These are phyloP conservation scores for Pneumocystis murina DNA, from an alignment of 1,139 yeast species.

Conservation along the genomic window DNA sequence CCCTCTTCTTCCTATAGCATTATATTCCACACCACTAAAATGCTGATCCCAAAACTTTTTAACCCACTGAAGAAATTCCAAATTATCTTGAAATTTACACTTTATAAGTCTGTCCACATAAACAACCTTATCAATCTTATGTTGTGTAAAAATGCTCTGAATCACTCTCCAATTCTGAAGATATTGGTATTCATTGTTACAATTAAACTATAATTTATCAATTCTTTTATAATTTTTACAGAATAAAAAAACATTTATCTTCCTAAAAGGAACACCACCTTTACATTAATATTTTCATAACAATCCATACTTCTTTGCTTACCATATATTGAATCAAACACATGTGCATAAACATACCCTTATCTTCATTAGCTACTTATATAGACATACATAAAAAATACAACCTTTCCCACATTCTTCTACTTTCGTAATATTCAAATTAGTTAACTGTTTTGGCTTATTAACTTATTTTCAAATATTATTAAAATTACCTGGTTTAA, in stretches of 20 bases:
- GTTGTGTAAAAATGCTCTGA: conserved; percentile 60
- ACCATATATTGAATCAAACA: conserved; percentile 68
- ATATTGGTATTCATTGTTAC: conserved; percentile 60
- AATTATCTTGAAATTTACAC: conserved; percentile 83
- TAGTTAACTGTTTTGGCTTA: conserved; percentile 7
- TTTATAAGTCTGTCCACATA: conserved; percentile 72
- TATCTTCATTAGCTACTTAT: not conserved
- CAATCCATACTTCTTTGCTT: conserved; percentile 65
- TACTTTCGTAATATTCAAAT: conserved; percentile 51
- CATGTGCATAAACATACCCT: conserved; percentile 58
- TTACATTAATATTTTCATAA: conserved; percentile 26
- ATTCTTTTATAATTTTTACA: not conserved
- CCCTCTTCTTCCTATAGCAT: conserved; percentile 44
- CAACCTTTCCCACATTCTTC: conserved; percentile 96
- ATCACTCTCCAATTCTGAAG: conserved; percentile 69
- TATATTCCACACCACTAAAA: conserved; percentile 54
- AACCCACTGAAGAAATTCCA: conserved; percentile 89
- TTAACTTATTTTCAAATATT: not conserved
- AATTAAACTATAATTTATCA: conserved; percentile 33
- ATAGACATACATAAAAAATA: not conserved
- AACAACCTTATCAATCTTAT: conserved; percentile 55
- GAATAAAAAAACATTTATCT: conserved; percentile 1
- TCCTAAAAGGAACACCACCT: conserved; percentile 10
- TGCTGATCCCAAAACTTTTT: conserved; percentile 67
- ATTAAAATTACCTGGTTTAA: conserved; percentile 49